Evolutionary conservation across 2,329 filamentous ascomycete genomes (phyloP).

Genomic region (Fusarium coffeatum): DNA sequence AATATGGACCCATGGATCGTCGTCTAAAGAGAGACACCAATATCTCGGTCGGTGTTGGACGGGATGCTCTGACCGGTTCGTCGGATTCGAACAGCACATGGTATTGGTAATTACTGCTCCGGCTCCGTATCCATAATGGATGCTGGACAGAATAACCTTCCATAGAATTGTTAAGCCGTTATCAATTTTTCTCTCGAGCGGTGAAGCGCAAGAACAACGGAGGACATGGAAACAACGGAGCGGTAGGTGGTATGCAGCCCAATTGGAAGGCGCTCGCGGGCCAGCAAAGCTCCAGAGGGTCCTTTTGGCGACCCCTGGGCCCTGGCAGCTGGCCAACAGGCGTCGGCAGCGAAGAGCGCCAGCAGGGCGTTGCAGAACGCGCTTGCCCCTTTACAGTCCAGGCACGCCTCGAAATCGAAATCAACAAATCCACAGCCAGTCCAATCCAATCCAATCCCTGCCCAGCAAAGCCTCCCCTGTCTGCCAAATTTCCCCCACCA

Average conservation of each 20-base stretch:
- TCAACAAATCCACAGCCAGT: constrained; percentile 52
- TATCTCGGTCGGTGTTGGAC: constrained; percentile 12
- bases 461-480: constrained; percentile 50
- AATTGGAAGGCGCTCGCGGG: constrained; percentile 2
- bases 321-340: constrained; percentile 39
- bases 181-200: constrained; percentile 31
- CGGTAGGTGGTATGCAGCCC: constrained; percentile 19
- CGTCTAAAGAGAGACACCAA: constrained; percentile 31
- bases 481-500: constrained; percentile 60
- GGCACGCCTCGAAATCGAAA: constrained; percentile 49
- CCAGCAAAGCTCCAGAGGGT: constrained; percentile 17
- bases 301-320: constrained; percentile 22
- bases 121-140: not conserved
- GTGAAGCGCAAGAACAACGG: constrained; percentile 37
- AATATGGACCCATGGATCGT: constrained; percentile 45
- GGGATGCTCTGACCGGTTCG: not conserved
- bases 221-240: constrained; percentile 19
- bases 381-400: constrained; percentile 50
- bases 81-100: not conserved
- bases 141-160: constrained; percentile 20
- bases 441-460: constrained; percentile 44
- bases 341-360: constrained; percentile 37
- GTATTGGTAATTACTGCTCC: not conserved
- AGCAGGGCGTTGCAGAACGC: constrained; percentile 47
- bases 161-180: constrained; percentile 11